Evolutionary conservation across 495 filamentous ascomycete genomes (phyloP).

Genomic region (Trypethelium eluteriae): DNA sequence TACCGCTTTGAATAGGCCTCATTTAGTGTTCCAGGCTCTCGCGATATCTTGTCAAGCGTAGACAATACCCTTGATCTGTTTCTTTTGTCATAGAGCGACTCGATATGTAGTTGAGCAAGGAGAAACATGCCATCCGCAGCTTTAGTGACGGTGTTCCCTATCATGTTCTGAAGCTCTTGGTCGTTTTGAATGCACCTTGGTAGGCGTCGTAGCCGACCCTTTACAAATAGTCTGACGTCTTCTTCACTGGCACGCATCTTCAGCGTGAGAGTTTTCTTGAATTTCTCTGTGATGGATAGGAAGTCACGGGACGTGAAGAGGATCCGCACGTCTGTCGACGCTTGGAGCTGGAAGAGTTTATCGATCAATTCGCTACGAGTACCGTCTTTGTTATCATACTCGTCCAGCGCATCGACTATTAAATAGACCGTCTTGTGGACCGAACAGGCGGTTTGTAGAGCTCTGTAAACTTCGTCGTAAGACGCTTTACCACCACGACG

Average conservation of each 20-base stretch:
- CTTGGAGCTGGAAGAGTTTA: constrained; percentile 32
- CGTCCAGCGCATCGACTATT: constrained; percentile 45
- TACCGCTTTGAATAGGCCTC: constrained; percentile 32
- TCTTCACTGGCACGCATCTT: constrained; percentile 21
- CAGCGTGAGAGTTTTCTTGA: constrained; percentile 14
- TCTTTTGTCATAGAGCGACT: constrained; percentile 37
- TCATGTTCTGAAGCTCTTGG: constrained; percentile 11
- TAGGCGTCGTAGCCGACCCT: constrained; percentile 15
- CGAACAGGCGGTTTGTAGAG: constrained; percentile 27
- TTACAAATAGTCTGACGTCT: constrained; percentile 24
- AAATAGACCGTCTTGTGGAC: constrained; percentile 34
- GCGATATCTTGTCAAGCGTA: constrained; percentile 34
- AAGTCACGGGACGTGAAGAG: constrained; percentile 26
- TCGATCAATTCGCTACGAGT: constrained; percentile 27
- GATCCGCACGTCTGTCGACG: constrained; percentile 22
- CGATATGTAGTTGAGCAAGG: constrained; percentile 45
- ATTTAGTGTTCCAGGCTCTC: constrained; percentile 24
- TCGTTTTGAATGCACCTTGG: constrained; percentile 19
- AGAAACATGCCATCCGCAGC: constrained; percentile 43
- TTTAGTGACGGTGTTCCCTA: constrained; percentile 18
- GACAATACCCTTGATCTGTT: constrained; percentile 30
- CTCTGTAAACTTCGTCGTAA: constrained; percentile 31
- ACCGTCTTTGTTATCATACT: constrained; percentile 32
- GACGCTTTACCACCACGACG: constrained; percentile 24
- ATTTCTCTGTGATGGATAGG: constrained; percentile 19